phyloP scores from a whole-genome alignment of 2,329 filamentous ascomycete species.

The Aspergillus vadensis region DNA sequence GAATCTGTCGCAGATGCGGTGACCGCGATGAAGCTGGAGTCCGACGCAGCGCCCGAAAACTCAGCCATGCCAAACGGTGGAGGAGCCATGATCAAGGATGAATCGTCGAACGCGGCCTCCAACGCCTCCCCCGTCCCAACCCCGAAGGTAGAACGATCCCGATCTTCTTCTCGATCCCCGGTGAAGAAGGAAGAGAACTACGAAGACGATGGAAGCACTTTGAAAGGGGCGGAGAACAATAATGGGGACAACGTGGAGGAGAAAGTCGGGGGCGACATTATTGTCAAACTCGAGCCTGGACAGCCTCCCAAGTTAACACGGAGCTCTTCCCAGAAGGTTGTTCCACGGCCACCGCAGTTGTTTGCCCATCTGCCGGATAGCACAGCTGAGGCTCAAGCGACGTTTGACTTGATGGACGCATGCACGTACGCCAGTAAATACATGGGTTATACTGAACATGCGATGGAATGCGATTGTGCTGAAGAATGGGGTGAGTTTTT shows the following conservation, averaged over 20 bases:
- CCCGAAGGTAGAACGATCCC: constrained; percentile 18
- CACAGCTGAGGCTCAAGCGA: constrained; percentile 71
- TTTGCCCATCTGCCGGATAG: constrained; percentile 76
- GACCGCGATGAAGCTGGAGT: constrained; percentile 40
- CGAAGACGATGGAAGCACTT: constrained; percentile 19
- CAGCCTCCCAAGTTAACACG: constrained; percentile 72
- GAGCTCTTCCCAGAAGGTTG: constrained; percentile 70
- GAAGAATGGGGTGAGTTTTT: constrained; percentile 84
- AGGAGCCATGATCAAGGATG: constrained; percentile 24
- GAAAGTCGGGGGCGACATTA: constrained; percentile 61
- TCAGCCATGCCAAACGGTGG: constrained; percentile 27
- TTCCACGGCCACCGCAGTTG: constrained; percentile 63
- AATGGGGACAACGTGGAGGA: constrained; percentile 45
- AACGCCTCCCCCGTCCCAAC: constrained; percentile 19
- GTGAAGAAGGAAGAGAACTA: constrained; percentile 37
- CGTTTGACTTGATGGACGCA: constrained; percentile 78
- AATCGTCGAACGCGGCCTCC: constrained; percentile 17
- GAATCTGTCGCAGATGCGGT: constrained; percentile 38
- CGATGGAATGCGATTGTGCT: constrained; percentile 90
- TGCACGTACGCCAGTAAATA: constrained; percentile 92
- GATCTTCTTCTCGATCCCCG: constrained; percentile 25
- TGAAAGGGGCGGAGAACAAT: constrained; percentile 29
- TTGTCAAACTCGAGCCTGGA: constrained; percentile 64
- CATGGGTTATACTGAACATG: constrained; percentile 88
- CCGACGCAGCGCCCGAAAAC: constrained; percentile 28